Base-by-base conservation (phyloP, 2,329 filamentous ascomycete species). In the Ophiostoma sp. region DNA sequence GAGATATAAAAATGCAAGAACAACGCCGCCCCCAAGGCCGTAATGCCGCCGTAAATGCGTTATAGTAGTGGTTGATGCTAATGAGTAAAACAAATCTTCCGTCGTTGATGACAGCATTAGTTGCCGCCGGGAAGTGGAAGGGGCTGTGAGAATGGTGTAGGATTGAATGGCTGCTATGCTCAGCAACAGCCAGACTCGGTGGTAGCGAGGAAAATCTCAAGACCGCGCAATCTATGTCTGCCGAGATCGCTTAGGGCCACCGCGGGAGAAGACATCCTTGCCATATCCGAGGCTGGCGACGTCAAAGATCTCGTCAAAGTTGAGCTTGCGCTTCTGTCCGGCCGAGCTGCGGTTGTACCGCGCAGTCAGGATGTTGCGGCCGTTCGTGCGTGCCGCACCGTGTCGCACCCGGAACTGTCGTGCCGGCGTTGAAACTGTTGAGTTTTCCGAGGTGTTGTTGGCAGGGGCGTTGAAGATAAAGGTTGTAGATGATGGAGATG, bases 281-380 rank as follows among this genome's bases (percentile, higher is more conserved):
- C 74, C 75, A 69, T 74, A 81, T 44, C 83, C 83, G 66, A 90
- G 76, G 71, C 85, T 87, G 67, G 86, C 85, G 7, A 90, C 80
- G 74, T 92, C 89, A 75, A 93, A 93, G 67, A 92, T 87, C 74
- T 93, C 90, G 38, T 87, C 85, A 74, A 91, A 84, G 73, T 90
- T 89, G 73, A 91, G 83, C 73, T 89, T 85, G 58, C 90, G 84
- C 77, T 94, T 94, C 73, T 87, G 83, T 1, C 90, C 90, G 8
- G 89, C 85, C 6, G 62, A 58, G 42, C 86, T 87, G 69, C 84
- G 83, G 4, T 87, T 87, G 8, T 91, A 78, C 64, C 84, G 81
- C 41, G 76, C 70, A 7, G 74, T 68, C 64, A 73, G 49, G 49
- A 76, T 73, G 27, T 71, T 71, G 38, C 73, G 74, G n/a, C 73